Conservation (phyloP, 1,284 basidiomycete genomes). For the Cutaneotrichosporon dermatis region DNA sequence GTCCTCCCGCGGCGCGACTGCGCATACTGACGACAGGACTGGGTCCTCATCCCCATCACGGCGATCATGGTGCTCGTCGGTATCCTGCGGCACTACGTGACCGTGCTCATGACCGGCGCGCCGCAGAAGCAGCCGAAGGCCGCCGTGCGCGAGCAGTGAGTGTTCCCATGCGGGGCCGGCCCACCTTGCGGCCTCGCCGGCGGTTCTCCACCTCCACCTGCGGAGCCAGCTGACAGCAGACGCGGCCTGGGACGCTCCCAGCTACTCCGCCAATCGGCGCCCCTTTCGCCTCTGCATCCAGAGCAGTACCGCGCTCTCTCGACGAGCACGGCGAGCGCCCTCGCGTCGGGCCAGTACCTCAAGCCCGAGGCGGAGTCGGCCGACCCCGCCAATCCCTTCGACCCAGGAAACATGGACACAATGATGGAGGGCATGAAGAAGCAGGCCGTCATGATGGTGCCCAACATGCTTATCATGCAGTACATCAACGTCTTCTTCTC, state of each 20-base stretch:
- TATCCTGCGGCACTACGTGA: constrained; percentile 87
- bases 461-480: constrained; percentile 98
- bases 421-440: constrained; percentile 99
- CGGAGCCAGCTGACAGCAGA: constrained; percentile 50
- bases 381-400: constrained; percentile 62
- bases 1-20: constrained; percentile 7
- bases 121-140: constrained; percentile 75
- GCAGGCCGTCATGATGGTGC: constrained; percentile 88
- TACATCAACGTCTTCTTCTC: constrained; percentile 99
- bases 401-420: constrained; percentile 89
- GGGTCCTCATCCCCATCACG: constrained; percentile 90
- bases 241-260: constrained; percentile 77
- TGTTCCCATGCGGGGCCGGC: too few relatives aligned
- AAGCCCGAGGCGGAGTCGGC: constrained; percentile 61
- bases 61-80: constrained; percentile 97
- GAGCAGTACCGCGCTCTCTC: constrained; percentile 71
- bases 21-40: constrained; percentile 43
- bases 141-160: constrained; percentile 89
- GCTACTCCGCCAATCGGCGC: constrained; percentile 71
- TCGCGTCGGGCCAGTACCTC: constrained; percentile 71
- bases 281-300: constrained; percentile 75
- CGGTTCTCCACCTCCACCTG: background rate
- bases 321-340: constrained; percentile 63
- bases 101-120: constrained; percentile 73
- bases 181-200: background rate